Evolutionary conservation across 306 rosid species (phyloP).

Genomic region (Vigna unguiculata): DNA sequence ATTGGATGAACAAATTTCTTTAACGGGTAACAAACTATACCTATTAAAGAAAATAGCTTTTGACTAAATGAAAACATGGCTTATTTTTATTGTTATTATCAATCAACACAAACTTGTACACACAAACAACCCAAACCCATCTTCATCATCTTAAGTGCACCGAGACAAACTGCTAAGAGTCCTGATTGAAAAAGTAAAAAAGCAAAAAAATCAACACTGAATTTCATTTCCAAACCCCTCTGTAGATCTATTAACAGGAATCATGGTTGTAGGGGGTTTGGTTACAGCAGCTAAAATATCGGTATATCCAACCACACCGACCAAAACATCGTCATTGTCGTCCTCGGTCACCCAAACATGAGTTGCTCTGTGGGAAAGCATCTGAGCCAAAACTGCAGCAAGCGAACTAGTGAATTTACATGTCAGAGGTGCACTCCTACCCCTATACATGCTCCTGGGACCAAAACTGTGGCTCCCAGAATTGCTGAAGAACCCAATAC

Average conservation of each 20-base stretch:
- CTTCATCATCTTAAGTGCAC: constrained; percentile 19
- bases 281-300: constrained; percentile 88
- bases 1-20: constrained; percentile 9
- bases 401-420: constrained; percentile 89
- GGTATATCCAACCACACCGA: constrained; percentile 88
- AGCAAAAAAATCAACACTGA: constrained; percentile 53
- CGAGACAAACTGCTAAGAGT: constrained; percentile 8
- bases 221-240: constrained; percentile 63
- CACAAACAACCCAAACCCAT: constrained; percentile 32
- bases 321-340: constrained; percentile 74
- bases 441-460: constrained; percentile 89
- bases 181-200: background rate
- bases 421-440: constrained; percentile 91
- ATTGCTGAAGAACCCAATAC: constrained; percentile 72
- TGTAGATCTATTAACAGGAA: constrained; percentile 54
- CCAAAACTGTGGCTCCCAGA: constrained; percentile 64
- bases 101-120: constrained; percentile 25
- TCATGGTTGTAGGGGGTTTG: constrained; percentile 60
- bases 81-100: constrained; percentile 10
- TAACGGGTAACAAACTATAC: background rate
- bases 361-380: constrained; percentile 94
- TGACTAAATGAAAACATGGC: background rate
- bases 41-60: constrained; percentile 1
- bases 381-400: constrained; percentile 99
- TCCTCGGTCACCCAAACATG: constrained; percentile 94